phyloP scores from a whole-genome alignment of 371 early-diverging fungal genomes.

The Mortierella sp. region DNA sequence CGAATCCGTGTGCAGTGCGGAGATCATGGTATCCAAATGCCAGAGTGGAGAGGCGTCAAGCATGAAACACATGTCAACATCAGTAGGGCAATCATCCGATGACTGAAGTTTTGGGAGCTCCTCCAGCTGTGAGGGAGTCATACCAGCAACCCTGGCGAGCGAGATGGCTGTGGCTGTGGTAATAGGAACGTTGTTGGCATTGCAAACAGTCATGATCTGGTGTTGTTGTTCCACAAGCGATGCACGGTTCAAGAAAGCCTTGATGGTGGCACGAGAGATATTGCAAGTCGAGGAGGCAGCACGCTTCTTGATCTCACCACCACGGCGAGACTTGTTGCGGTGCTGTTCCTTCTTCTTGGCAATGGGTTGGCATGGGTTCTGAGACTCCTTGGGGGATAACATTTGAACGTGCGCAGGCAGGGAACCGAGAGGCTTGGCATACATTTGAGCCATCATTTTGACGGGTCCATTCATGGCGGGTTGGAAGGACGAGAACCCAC shows the following conservation, averaged over 20 bases:
- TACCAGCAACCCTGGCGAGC: conserved; percentile 47
- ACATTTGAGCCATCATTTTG: conserved; percentile 50
- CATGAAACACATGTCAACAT: conserved; percentile 52
- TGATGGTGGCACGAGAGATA: conserved; percentile 23
- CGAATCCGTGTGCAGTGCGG: conserved; percentile 53
- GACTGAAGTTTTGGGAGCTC: conserved; percentile 35
- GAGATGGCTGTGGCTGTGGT: conserved; percentile 41
- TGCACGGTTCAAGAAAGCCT: conserved; percentile 45
- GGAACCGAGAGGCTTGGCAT: conserved; percentile 44
- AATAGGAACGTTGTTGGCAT: conserved; percentile 23
- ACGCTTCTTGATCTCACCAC: conserved; percentile 32
- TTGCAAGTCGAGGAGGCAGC: neutral
- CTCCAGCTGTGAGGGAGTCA: conserved; percentile 23
- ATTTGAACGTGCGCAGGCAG: conserved; percentile 32
- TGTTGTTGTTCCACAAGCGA: conserved; percentile 47
- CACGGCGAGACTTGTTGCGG: conserved; percentile 25
- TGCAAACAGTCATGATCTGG: conserved; percentile 33
- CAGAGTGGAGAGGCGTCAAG: conserved; percentile 50
- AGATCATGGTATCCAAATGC: conserved; percentile 52
- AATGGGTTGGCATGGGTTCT: neutral
- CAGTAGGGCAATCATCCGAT: conserved; percentile 42
- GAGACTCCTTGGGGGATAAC: conserved; percentile 18
- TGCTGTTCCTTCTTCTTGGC: conserved; percentile 20
- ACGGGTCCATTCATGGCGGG: conserved; percentile 40
- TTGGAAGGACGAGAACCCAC: conserved; percentile 39